A percentile compares a stretch with the other conserved stretches of the same genome.
Conservation (phyloP, 805 yeast species). For the Teunomyces aglyptinius region DNA sequence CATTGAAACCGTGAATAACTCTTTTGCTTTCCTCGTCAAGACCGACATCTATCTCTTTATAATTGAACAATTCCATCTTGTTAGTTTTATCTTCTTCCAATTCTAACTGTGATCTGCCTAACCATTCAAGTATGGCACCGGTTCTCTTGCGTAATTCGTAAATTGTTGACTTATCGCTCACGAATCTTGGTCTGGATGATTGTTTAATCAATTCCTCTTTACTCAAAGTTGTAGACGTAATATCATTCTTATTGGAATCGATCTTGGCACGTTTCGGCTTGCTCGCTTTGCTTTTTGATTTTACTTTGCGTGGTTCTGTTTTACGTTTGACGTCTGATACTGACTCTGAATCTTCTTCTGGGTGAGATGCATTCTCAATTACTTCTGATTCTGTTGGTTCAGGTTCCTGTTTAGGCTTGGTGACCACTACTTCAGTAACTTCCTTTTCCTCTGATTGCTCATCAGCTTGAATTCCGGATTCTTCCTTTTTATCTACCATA, state of each 20-base stretch:
- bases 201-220: constrained; percentile 56
- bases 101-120: constrained; percentile 83
- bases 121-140: constrained; percentile 86
- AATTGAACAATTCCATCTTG: constrained; percentile 47
- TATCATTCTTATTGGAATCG: neutral
- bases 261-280: constrained; percentile 2
- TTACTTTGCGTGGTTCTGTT: constrained; percentile 8
- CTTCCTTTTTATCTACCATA: constrained; percentile 18
- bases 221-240: constrained; percentile 9
- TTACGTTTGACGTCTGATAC: constrained; percentile 1
- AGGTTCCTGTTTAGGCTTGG: neutral
- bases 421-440: constrained; percentile 7
- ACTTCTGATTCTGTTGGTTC: neutral
- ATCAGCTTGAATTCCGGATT: neutral
- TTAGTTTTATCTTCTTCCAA: constrained; percentile 69
- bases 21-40: constrained; percentile 25
- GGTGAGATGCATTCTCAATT: constrained; percentile 1
- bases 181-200: constrained; percentile 81
- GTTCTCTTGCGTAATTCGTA: constrained; percentile 86
- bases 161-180: constrained; percentile 69
- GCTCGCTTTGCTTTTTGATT: neutral
- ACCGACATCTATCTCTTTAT: constrained; percentile 23
- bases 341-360: constrained; percentile 5
- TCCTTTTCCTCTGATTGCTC: constrained; percentile 3
- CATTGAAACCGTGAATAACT: constrained; percentile 48